Conservation (phyloP, 768 basidiomycete species). For the Boletus fagicola region DNA sequence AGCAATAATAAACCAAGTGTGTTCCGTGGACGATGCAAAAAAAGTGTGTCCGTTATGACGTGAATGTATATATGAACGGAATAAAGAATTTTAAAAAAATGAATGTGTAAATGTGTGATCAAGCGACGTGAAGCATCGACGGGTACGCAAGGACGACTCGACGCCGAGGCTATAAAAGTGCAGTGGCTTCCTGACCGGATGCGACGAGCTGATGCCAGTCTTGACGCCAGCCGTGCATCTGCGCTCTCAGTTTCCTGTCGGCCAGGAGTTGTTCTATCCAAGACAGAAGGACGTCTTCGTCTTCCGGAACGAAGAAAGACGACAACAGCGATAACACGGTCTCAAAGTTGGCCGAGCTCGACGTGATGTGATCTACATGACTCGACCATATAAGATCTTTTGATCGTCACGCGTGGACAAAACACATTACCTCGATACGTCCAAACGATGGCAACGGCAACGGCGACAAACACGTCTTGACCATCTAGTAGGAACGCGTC, state of each 20-base stretch:
- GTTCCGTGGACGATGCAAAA: conserved; percentile 19
- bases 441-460: conserved; percentile 89
- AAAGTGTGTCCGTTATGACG: conserved; percentile 15
- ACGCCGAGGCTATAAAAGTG: conserved; percentile 46
- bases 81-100: conserved; percentile 19
- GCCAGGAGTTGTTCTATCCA: conserved; percentile 71
- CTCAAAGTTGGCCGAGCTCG: conserved; percentile 80
- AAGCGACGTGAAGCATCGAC: conserved; percentile 2
- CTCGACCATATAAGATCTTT: conserved; percentile 3
- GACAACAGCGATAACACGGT: conserved; percentile 88
- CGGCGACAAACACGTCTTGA: conserved; percentile 80
- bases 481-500: conserved; percentile 92
- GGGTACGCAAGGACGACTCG: neutral
- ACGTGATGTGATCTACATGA: conserved; percentile 74
- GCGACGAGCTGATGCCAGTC: conserved; percentile 77
- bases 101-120: conserved; percentile 3
- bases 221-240: conserved; percentile 72
- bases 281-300: conserved; percentile 74
- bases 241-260: conserved; percentile 64
- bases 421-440: conserved; percentile 69
- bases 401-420: neutral
- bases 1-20: conserved; percentile 21
- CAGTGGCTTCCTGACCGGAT: conserved; percentile 58
- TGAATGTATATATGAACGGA: conserved; percentile 23
- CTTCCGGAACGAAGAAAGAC: conserved; percentile 92